Base-by-base conservation (phyloP, 2,329 filamentous ascomycete genomes). In the Hypoxylon sp. region DNA sequence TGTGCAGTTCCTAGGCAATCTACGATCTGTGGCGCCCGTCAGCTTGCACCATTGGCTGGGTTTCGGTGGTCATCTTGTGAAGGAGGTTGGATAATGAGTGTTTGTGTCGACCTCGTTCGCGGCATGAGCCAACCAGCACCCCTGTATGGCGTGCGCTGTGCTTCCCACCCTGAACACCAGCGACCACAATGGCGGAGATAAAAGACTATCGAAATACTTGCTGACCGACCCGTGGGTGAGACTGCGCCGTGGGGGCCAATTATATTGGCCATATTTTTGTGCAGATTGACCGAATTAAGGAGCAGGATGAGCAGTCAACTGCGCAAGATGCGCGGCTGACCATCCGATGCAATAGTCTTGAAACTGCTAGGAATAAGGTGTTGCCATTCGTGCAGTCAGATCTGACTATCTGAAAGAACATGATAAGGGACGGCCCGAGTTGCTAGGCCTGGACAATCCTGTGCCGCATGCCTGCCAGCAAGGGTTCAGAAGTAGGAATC, bases 381-480 rank as follows among this genome's bases (percentile, higher is more conserved):
- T 67, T 69, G 63, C 66, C 63, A 67, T 64, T 44, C 42, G 66
- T 60, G 66, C 63, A 69, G 59, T 51, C 54, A 64, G 64, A 68
- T 69, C 69, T 69, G 63, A 69, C 57, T 65, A 63, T 69, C 61
- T 66, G 57, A 62, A 62, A 61, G 48, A 71, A 64, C 65, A 55
- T 69, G 69, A 67, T 70, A 72, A 70, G 69, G 69, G 69, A 72
- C 69, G 69, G 69, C 37, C 69, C 69, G 69, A 71, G 64, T 56
- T 48, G 6, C 20, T 57, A 66, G 35, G 57, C 50, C 60, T 67
- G 61, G 68, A 56, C 51, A 57, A 37, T 55, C 37, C 63, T 69
- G 63, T 64, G 69, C 69, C 63, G 66, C 56, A 64, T 53, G 58
- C 42, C 25, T 59, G 69, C 69, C 60, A 71, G 66, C 69, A 67